Percentiles rank a stretch among this genome's conserved stretches.
Conservation (phyloP, 441 rosid species). For the Arabidopsis hybrid region DNA sequence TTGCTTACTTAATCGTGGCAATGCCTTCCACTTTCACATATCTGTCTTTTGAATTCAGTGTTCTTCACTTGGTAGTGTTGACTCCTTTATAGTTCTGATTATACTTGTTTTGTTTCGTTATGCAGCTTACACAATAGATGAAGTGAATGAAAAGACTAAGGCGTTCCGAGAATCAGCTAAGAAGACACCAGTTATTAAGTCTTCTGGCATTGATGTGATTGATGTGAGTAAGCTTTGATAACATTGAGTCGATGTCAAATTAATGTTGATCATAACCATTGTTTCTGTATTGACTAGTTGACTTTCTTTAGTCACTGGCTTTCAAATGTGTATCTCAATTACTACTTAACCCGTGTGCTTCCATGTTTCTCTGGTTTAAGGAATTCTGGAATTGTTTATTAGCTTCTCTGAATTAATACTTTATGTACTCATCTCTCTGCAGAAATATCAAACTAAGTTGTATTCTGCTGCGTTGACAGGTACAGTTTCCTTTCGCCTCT, state of each 20-base stretch:
- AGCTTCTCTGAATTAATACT: neutral
- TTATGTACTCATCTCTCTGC: slow-evolving; percentile 43
- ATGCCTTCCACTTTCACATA: neutral
- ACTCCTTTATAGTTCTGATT: slow-evolving; percentile 18
- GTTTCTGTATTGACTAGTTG: neutral
- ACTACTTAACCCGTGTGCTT: neutral
- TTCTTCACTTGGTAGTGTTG: neutral
- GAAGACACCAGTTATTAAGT: slow-evolving; percentile 46
- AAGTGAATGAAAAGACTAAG: slow-evolving; percentile 76
- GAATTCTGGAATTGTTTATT: neutral
- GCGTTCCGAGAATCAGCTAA: slow-evolving; percentile 66
- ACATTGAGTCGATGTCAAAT: slow-evolving; percentile 2
- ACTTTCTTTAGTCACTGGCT: neutral
- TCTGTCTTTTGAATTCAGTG: neutral
- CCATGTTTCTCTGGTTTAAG: neutral
- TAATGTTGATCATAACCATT: neutral
- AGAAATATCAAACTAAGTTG: slow-evolving; percentile 62
- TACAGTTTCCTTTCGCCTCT: slow-evolving; percentile 30
- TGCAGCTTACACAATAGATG: slow-evolving; percentile 75
- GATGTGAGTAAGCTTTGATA: slow-evolving; percentile 50
- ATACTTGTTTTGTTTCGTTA: slow-evolving; percentile 8
- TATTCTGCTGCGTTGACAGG: slow-evolving; percentile 82
- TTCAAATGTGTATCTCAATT: neutral
- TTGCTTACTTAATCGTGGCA: neutral
- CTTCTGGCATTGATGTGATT: slow-evolving; percentile 58